Conservation (phyloP, 345 rosid genomes). For the Garcia nutans region DNA sequence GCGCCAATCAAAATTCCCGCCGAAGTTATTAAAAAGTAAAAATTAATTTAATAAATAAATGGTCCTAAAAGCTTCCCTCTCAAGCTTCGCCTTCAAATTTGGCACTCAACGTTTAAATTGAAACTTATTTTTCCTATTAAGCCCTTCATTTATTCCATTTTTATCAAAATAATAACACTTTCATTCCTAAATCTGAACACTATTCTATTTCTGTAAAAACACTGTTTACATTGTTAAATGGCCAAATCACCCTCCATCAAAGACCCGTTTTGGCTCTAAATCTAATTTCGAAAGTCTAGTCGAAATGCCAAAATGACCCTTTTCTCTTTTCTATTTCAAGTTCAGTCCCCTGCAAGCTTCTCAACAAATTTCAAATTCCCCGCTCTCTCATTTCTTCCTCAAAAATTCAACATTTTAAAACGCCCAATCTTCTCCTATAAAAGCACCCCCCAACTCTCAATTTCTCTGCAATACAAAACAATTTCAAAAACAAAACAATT, state of each 20-base stretch:
- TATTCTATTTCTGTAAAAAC: background rate
- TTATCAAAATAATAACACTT: background rate
- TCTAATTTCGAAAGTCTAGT: too few relatives aligned
- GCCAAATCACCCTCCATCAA: background rate
- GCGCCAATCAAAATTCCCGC: background rate
- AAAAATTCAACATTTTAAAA: background rate
- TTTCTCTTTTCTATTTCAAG: background rate
- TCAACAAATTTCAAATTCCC: conserved; percentile 20
- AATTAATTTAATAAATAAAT: too few relatives aligned
- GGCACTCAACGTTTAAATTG: too few relatives aligned
- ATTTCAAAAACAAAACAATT: too few relatives aligned
- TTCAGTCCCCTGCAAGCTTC: conserved; percentile 35
- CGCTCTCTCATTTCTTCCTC: background rate
- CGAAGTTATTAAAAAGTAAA: background rate
- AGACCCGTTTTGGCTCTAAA: too few relatives aligned
- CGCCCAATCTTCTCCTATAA: conserved; percentile 10
- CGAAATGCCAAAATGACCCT: background rate
- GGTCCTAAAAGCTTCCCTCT: background rate
- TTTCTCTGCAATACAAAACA: background rate
- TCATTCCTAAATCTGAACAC: background rate
- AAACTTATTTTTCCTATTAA: background rate
- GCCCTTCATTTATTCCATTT: background rate
- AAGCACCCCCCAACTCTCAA: background rate
- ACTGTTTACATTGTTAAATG: background rate
- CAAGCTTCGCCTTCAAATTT: background rate